Conservation (phyloP, 305 asterid genomes). For the Vinca major region DNA sequence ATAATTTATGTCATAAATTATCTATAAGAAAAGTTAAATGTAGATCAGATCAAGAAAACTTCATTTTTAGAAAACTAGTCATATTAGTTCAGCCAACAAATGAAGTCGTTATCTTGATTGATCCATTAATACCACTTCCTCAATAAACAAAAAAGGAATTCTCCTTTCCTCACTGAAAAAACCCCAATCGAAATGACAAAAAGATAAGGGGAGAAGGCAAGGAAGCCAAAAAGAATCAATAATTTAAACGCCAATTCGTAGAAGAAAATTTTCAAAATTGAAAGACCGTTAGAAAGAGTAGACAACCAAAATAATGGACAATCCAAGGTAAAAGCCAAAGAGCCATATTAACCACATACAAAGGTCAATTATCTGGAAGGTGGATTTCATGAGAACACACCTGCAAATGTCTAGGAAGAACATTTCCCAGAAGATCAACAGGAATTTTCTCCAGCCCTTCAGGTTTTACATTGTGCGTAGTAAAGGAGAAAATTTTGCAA, state of each 20-base stretch:
- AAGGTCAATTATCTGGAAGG: slow-evolving; percentile 9
- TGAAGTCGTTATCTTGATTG: neutral
- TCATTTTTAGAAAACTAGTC: too few relatives aligned
- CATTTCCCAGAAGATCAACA: slow-evolving; percentile 38
- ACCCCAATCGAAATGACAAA: neutral
- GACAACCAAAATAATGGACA: neutral
- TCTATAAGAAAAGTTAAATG: slow-evolving; percentile 24
- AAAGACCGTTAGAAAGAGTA: neutral
- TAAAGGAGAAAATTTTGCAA: slow-evolving; percentile 34
- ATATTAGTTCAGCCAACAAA: neutral
- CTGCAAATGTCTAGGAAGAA: slow-evolving; percentile 45
- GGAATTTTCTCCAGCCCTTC: slow-evolving; percentile 48
- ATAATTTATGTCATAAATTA: slow-evolving; percentile 37
- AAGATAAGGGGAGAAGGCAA: neutral
- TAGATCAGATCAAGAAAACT: neutral
- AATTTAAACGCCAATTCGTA: neutral
- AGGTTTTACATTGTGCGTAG: slow-evolving; percentile 37
- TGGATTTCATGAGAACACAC: slow-evolving; percentile 20
- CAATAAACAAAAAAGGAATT: too few relatives aligned
- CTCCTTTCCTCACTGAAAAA: neutral
- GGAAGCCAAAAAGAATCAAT: neutral
- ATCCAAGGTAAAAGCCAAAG: neutral
- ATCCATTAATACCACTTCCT: neutral
- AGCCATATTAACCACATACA: neutral
- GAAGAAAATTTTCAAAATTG: neutral